A percentile compares a stretch with the other conserved stretches of the same genome.
Conservation (phyloP, 495 filamentous ascomycete species). For the Aspergillus sclerotiicarbonarius region DNA sequence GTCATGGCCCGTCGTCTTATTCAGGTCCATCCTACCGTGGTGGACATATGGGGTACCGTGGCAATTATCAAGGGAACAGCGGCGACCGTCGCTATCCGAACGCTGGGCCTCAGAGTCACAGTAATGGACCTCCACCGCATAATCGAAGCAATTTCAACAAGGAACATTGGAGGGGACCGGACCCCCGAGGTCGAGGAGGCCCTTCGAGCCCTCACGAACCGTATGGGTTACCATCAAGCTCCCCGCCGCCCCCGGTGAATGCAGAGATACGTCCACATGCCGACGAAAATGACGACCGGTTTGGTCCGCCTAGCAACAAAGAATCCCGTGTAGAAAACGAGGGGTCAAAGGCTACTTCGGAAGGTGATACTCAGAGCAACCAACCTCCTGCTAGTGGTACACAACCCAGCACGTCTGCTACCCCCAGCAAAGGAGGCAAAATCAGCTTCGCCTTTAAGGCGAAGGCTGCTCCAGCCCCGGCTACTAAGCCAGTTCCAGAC, state of each 20-base stretch:
- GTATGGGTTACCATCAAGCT: constrained; percentile 27
- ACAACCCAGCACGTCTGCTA: constrained; percentile 46
- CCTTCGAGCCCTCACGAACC: constrained; percentile 33
- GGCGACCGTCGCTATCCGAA: constrained; percentile 44
- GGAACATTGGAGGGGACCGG: constrained; percentile 58
- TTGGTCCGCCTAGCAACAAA: constrained; percentile 55
- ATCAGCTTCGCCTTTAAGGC: constrained; percentile 88
- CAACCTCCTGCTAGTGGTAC: constrained; percentile 36
- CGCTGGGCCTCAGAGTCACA: constrained; percentile 32
- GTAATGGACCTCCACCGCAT: constrained; percentile 28
- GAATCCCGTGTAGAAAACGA: constrained; percentile 64
- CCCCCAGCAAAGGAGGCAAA: constrained; percentile 62
- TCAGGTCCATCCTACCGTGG: constrained; percentile 50
- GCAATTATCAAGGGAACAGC: constrained; percentile 50
- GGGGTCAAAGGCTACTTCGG: constrained; percentile 34
- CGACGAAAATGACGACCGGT: constrained; percentile 59
- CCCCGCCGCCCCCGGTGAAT: constrained; percentile 28
- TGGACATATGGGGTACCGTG: constrained; percentile 53
- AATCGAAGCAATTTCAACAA: constrained; percentile 53
- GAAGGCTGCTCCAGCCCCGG: constrained; percentile 56
- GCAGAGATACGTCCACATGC: constrained; percentile 34
- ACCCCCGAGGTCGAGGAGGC: constrained; percentile 28
- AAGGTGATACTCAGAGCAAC: constrained; percentile 41
- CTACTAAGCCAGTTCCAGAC: constrained; percentile 69
- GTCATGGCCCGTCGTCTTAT: constrained; percentile 49